A percentile compares a stretch with the other conserved stretches of the same genome.
Evolutionary conservation across 2,329 filamentous ascomycete species (phyloP).

Genomic region (Remersonia thermophila): DNA sequence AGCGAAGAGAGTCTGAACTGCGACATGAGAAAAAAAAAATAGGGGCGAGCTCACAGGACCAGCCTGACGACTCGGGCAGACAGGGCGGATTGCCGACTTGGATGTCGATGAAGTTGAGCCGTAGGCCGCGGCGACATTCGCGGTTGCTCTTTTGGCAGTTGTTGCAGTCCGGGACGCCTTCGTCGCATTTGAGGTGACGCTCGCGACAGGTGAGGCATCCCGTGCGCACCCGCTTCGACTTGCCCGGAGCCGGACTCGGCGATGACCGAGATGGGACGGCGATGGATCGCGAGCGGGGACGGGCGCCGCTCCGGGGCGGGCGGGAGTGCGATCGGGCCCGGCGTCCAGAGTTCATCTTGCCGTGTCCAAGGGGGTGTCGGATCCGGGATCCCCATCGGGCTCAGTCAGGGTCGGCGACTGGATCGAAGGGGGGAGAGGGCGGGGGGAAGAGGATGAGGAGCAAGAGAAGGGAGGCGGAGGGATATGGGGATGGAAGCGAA

Average conservation of each 20-base stretch:
- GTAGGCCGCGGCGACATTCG: conserved; percentile 72
- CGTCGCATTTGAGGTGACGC: conserved; percentile 83
- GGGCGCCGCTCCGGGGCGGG: conserved; percentile 2
- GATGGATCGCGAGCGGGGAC: conserved; percentile 13
- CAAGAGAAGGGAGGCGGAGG: no score
- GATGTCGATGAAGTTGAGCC: conserved; percentile 84
- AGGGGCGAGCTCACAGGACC: conserved; percentile 39
- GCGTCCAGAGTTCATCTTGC: conserved; percentile 1
- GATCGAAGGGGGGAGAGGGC: no score
- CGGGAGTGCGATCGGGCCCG: conserved; percentile 1
- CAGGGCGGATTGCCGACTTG: conserved; percentile 57
- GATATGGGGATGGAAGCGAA: no score
- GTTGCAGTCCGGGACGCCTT: conserved; percentile 48
- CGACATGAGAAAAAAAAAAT: background rate
- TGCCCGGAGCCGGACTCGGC: conserved; percentile 25
- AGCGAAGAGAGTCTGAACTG: conserved; percentile 7
- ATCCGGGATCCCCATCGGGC: no score
- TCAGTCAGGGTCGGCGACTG: no score
- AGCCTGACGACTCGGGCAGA: conserved; percentile 49
- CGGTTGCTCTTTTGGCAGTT: conserved; percentile 86
- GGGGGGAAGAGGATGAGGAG: no score
- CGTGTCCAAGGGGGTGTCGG: background rate
- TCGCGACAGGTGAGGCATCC: conserved; percentile 86
- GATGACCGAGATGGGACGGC: background rate
- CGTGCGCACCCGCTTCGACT: conserved; percentile 78